Percentiles rank a stretch among this genome's conserved stretches.
Conservation (phyloP, 768 basidiomycete species). For the Suillus luteus region DNA sequence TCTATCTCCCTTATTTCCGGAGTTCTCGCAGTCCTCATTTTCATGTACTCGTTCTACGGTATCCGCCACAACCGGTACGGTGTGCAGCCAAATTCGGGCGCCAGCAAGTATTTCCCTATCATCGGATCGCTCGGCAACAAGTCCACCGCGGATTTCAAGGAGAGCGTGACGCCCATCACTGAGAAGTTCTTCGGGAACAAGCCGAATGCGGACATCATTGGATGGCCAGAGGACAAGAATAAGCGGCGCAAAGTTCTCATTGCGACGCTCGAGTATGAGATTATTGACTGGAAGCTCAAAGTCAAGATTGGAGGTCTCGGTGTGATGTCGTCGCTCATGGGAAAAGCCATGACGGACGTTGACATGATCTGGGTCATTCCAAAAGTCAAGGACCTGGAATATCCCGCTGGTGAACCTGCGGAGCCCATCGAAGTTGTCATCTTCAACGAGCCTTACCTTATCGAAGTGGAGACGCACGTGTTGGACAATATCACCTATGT, state of each 20-base stretch:
- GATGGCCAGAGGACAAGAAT: conserved; percentile 94
- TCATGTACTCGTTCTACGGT: conserved; percentile 97
- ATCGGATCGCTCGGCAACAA: conserved; percentile 64
- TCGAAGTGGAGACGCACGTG: conserved; percentile 92
- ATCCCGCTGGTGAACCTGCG: conserved; percentile 87
- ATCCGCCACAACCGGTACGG: conserved; percentile 95
- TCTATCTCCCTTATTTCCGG: conserved; percentile 86
- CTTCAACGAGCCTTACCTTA: conserved; percentile 93
- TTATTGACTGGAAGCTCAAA: conserved; percentile 96
- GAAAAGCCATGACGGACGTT: conserved; percentile 97
- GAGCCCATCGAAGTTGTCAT: conserved; percentile 97
- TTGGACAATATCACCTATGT: conserved; percentile 96
- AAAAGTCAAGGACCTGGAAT: conserved; percentile 93
- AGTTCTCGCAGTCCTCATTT: conserved; percentile 76
- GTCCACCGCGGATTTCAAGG: conserved; percentile 73
- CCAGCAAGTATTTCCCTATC: conserved; percentile 87
- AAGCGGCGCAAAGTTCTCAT: conserved; percentile 93
- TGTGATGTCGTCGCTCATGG: conserved; percentile 98
- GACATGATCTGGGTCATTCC: conserved; percentile 93
- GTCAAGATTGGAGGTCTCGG: conserved; percentile 98
- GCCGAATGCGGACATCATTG: conserved; percentile 72
- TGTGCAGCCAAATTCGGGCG: conserved; percentile 68
- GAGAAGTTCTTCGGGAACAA: conserved; percentile 74
- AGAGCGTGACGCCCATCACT: conserved; percentile 50
- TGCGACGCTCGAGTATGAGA: conserved; percentile 92